Conservation (phyloP, 2,329 filamentous ascomycete genomes). For the Trichoderma breve region DNA sequence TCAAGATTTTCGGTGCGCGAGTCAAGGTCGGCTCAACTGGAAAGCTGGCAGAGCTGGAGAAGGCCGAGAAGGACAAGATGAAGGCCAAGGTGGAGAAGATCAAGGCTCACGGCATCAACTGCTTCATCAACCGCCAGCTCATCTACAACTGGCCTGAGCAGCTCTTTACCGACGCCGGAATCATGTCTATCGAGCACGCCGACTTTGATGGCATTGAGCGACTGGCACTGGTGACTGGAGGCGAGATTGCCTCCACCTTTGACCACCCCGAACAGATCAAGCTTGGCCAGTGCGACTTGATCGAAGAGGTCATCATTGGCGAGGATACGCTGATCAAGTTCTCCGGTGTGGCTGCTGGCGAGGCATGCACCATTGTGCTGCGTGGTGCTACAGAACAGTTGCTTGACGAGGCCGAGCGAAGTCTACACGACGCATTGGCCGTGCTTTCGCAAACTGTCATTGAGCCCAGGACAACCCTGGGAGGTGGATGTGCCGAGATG, state of each 20-base stretch:
- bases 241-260: conserved; percentile 96
- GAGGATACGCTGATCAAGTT: conserved; percentile 98
- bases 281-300: conserved; percentile 89
- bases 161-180: conserved; percentile 94
- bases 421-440: conserved; percentile 90
- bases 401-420: conserved; percentile 93
- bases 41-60: conserved; percentile 97
- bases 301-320: conserved; percentile 97
- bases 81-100: conserved; percentile 98
- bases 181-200: conserved; percentile 97
- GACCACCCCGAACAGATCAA: conserved; percentile 97
- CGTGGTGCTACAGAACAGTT: conserved; percentile 96
- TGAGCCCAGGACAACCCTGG: conserved; percentile 89
- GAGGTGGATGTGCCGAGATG: conserved; percentile 97
- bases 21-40: conserved; percentile 96
- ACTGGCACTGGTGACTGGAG: conserved; percentile 89
- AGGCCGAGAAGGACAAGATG: conserved; percentile 99
- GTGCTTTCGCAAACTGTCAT: conserved; percentile 95
- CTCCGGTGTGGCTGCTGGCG: conserved; percentile 88
- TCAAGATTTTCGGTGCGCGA: conserved; percentile 97
- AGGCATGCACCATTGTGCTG: conserved; percentile 95
- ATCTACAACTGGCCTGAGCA: conserved; percentile 99
- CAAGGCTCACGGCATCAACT: conserved; percentile 98
- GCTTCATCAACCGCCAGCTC: conserved; percentile 98
- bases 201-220: conserved; percentile 98